Conservation (phyloP, 257 asterid genomes). For the Verbena officinalis region DNA sequence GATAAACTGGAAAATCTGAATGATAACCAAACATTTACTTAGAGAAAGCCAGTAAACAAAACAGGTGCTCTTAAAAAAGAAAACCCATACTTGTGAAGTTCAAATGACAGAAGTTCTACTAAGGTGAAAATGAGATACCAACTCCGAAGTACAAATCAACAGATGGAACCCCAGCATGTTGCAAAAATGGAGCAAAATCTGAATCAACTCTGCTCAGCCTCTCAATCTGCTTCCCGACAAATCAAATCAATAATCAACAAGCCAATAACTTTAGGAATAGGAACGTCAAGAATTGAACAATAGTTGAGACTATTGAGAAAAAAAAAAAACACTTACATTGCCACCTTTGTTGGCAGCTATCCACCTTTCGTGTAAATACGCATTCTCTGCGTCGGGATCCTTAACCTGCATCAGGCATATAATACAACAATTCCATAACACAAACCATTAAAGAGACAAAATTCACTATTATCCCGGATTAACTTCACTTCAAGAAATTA, state of each 20-base stretch:
- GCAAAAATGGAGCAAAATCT: slow-evolving; percentile 89
- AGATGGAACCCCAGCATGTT: slow-evolving; percentile 86
- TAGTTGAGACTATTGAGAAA: not conserved
- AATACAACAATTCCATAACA: slow-evolving; percentile 22
- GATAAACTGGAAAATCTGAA: slow-evolving; percentile 94
- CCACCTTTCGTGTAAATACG: slow-evolving; percentile 56
- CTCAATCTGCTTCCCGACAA: slow-evolving; percentile 50
- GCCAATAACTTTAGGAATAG: too few relatives aligned
- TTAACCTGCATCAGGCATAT: slow-evolving; percentile 56
- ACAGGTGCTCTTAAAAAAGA: not conserved
- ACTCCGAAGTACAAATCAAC: slow-evolving; percentile 82
- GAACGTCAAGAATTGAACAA: not conserved
- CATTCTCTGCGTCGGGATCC: slow-evolving; percentile 74
- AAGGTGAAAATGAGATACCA: slow-evolving; percentile 45
- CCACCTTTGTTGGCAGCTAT: slow-evolving; percentile 47
- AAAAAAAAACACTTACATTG: slow-evolving; percentile 51
- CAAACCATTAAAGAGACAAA: not conserved
- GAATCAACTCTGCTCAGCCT: slow-evolving; percentile 91
- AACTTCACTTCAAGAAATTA: slow-evolving; percentile 9
- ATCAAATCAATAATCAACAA: slow-evolving; percentile 13
- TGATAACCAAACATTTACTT: slow-evolving; percentile 16
- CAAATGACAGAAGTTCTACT: slow-evolving; percentile 2
- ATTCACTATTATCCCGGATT: not conserved
- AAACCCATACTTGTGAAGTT: not conserved
- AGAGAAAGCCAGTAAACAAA: slow-evolving; percentile 23